Evolutionary conservation across 352 stramenopile species (phyloP), one percentile per base, ranked within the genome.

Genomic region (Phytophthora lateralis): DNA sequence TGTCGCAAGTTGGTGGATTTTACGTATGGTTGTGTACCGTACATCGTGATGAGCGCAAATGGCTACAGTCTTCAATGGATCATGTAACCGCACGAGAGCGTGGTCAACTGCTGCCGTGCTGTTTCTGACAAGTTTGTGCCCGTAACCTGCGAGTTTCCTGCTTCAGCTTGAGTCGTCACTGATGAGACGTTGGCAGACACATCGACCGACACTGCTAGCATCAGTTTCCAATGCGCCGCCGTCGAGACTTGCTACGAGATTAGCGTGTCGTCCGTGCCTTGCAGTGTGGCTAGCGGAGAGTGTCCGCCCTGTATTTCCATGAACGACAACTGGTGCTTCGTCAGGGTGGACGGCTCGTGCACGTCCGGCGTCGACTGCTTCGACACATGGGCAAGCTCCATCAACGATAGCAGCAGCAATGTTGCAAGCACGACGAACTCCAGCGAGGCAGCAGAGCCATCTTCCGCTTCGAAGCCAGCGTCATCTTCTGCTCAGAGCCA

Each of bases 281-380:
- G 71, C 58, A 58, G 42, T 8, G 62, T 79, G 37, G 9, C 27
- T n/a, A 52, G 56, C 14, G 24, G 47, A 7, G 52, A 43, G 10
- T 85, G 76, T 21, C 76, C 76, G 12, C 35, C 65, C 4, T 85
- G 76, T 45, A 37, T 81, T 20, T 60, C 47, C 4, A 74, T 82
- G 17, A 37, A 65, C 1, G 60, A 71, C 61, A 60, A 39, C 20
- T 51, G 38, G 9, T 85, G 73, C 62, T 85, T 60, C 35, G 47
- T 71, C 20, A 1, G 37, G 21, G 2, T 53, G 2, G 47, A 53
- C 24, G 54, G 45, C 43, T 52, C 20, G 5, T 85, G 76, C 14
- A n/a, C n/a, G n/a, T n/a, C n/a, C n/a, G n/a, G n/a, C n/a, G n/a
- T 1, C 32, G 65, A 81, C 56, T 85, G 71, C 49, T 63, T 44